Evolutionary conservation across 768 basidiomycete species (phyloP).

Genomic region (Lactarius indigo): DNA sequence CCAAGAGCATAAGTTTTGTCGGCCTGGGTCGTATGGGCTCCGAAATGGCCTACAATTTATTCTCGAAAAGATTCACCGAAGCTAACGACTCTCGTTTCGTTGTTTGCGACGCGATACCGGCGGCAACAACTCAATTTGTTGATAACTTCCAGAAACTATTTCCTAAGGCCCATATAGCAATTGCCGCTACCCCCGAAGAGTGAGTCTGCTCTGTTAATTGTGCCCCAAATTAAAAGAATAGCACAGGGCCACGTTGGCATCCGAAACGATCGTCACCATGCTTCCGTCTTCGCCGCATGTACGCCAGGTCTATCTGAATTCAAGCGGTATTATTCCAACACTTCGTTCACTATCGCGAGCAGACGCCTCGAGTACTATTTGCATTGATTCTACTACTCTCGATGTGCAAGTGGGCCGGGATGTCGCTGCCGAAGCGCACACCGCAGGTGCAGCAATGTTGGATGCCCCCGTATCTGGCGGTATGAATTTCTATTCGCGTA

Average conservation of each 20-base stretch:
- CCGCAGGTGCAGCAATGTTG: slow-evolving; percentile 68
- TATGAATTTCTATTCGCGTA: slow-evolving; percentile 34
- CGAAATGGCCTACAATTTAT: slow-evolving; percentile 83
- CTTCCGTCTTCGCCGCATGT: slow-evolving; percentile 91
- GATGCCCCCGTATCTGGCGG: slow-evolving; percentile 96
- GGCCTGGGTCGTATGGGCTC: slow-evolving; percentile 88
- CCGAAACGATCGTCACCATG: slow-evolving; percentile 80
- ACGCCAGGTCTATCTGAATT: slow-evolving; percentile 61
- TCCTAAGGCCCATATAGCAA: slow-evolving; percentile 54
- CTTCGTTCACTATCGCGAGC: slow-evolving; percentile 44
- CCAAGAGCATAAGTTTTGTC: slow-evolving; percentile 67
- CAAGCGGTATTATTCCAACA: slow-evolving; percentile 61
- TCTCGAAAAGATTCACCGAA: slow-evolving; percentile 64
- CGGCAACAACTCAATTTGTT: slow-evolving; percentile 54
- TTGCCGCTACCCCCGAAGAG: slow-evolving; percentile 69
- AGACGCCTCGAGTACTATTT: slow-evolving; percentile 49
- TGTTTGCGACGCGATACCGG: slow-evolving; percentile 72
- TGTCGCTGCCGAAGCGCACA: slow-evolving; percentile 53
- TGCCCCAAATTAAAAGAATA: neutral
- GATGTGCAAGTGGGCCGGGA: slow-evolving; percentile 72
- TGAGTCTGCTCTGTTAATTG: slow-evolving; percentile 39
- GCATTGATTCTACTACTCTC: slow-evolving; percentile 89
- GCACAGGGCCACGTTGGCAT: slow-evolving; percentile 57
- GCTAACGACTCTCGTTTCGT: slow-evolving; percentile 56
- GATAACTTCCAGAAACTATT: slow-evolving; percentile 52